These are phyloP conservation scores for Verbascum thapsus DNA, from an alignment of 257 asterid species.

Conservation along the genomic window DNA sequence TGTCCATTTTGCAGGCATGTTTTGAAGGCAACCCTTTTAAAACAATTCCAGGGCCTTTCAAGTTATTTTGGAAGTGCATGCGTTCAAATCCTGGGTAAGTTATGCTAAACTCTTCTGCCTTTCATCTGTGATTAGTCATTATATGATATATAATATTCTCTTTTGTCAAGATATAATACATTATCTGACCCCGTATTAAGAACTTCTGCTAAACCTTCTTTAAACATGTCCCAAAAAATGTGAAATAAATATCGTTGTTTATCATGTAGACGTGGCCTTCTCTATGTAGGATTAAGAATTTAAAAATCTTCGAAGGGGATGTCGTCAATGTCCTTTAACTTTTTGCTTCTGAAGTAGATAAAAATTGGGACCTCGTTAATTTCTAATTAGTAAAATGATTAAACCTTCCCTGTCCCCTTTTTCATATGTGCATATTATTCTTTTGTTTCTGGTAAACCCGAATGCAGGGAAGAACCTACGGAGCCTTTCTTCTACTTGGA, in stretches of 20 bases:
- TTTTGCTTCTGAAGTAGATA: constrained; percentile 1
- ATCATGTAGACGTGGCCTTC: not conserved
- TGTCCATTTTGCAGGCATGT: constrained; percentile 60
- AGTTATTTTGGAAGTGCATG: constrained; percentile 91
- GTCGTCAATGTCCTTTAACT: not conserved
- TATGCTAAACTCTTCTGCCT: not conserved
- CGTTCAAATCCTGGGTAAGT: constrained; percentile 92
- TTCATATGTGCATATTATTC: not conserved
- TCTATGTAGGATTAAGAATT: constrained; percentile 6
- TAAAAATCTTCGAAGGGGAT: not conserved
- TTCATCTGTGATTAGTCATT: not conserved
- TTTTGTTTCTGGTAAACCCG: not conserved
- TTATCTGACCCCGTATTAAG: constrained; percentile 3
- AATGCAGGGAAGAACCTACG: constrained; percentile 95
- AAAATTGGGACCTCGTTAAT: not conserved
- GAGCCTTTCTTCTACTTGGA: constrained; percentile 86
- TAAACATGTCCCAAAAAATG: not conserved
- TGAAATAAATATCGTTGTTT: not conserved
- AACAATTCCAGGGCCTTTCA: constrained; percentile 96
- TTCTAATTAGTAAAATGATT: not conserved
- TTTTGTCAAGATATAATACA: not conserved
- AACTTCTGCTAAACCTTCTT: not conserved
- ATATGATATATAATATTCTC: constrained; percentile 5
- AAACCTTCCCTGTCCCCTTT: not conserved
- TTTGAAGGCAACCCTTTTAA: constrained; percentile 97